Evolutionary conservation across 169 alveolate species (phyloP).

Genomic region (Plasmodium knowlesi): DNA sequence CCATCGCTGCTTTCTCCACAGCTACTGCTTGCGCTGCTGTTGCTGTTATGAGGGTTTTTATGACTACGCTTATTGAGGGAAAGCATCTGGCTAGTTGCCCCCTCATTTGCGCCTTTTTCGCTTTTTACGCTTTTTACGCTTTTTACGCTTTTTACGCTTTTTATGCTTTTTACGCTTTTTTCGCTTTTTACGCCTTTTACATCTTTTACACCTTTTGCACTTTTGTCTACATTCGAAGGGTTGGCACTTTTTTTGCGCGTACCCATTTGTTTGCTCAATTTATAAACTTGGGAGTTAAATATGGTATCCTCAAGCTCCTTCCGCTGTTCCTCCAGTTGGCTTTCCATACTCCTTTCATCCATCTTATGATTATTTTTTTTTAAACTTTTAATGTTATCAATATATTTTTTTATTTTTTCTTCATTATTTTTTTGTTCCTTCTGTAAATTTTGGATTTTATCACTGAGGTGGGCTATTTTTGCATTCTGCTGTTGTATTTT

Average conservation of each 20-base stretch:
- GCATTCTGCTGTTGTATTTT: constrained; percentile 34
- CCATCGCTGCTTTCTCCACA: neutral
- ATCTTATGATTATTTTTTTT: constrained; percentile 17
- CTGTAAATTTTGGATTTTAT: constrained; percentile 32
- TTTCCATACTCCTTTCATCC: constrained; percentile 17
- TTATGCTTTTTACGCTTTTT: neutral
- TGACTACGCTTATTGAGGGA: neutral
- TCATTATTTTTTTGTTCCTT: constrained; percentile 21
- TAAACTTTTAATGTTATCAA: constrained; percentile 25
- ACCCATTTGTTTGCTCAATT: constrained; percentile 19
- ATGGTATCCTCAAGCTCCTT: constrained; percentile 36
- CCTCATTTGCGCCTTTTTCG: neutral
- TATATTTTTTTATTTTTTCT: constrained; percentile 49
- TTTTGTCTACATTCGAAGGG: neutral
- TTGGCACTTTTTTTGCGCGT: constrained; percentile 1
- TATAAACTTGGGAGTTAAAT: constrained; percentile 48
- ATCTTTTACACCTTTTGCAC: neutral
- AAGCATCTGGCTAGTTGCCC: neutral
- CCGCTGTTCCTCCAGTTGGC: constrained; percentile 8
- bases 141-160: no score
- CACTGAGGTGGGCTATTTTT: constrained; percentile 9
- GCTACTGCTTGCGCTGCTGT: constrained; percentile 4
- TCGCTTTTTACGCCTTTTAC: neutral
- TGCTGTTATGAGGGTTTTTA: neutral
- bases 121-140: no score